phyloP scores from a whole-genome alignment of 768 basidiomycete genomes.

The Amanita fuliginea region DNA sequence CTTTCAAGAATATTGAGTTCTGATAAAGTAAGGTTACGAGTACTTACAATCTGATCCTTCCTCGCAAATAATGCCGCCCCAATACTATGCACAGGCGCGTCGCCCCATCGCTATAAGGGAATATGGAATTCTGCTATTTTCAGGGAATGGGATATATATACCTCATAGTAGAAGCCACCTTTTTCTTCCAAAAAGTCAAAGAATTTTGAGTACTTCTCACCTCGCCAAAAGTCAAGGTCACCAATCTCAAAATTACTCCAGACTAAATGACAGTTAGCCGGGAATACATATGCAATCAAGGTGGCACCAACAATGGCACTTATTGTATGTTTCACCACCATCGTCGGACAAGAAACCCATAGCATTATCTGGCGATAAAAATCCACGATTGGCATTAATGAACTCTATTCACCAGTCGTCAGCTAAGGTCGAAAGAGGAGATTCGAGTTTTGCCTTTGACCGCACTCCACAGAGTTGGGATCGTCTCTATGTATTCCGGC shows the following conservation, averaged over 20 bases:
- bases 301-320: slow-evolving; percentile 52
- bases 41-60: slow-evolving; percentile 65
- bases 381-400: slow-evolving; percentile 45
- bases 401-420: slow-evolving; percentile 45
- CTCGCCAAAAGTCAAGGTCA: slow-evolving; percentile 73
- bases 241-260: slow-evolving; percentile 96
- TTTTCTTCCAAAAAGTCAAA: slow-evolving; percentile 71
- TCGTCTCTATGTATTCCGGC: slow-evolving; percentile 77
- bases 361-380: slow-evolving; percentile 59
- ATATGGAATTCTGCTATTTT: slow-evolving; percentile 1
- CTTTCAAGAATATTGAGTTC: slow-evolving; percentile 12
- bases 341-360: slow-evolving; percentile 78
- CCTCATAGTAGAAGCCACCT: slow-evolving; percentile 90
- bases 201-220: slow-evolving; percentile 72
- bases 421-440: neutral
- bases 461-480: slow-evolving; percentile 75
- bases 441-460: slow-evolving; percentile 43
- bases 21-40: neutral
- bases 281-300: neutral
- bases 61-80: slow-evolving; percentile 82
- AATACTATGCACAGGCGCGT: slow-evolving; percentile 84
- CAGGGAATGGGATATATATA: neutral
- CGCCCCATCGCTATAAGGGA: slow-evolving; percentile 69
- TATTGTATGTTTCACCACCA: slow-evolving; percentile 60
- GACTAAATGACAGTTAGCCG: slow-evolving; percentile 31